Base-by-base conservation (phyloP, 164 flowering plant genomes). In the Tetracentron sinense region DNA sequence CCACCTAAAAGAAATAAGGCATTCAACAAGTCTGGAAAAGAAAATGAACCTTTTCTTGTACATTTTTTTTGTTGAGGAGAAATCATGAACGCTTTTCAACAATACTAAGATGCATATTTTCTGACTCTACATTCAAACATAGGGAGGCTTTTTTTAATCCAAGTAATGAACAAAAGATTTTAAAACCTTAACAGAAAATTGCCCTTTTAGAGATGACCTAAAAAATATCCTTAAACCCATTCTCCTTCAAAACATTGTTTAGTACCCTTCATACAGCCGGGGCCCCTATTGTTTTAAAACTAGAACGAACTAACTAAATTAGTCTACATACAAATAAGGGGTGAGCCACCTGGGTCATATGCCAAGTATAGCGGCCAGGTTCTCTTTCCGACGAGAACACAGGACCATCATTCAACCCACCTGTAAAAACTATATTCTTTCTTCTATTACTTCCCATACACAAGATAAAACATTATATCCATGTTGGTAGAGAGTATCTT, bases 361-460 rank as follows among this genome's bases (percentile, higher is more conserved):
- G 77, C 98, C 98, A 93, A 16, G 75, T 78, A 76, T 97, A 93
- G 50, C 82, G 78, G 97, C 98, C 90, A 4, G 96, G 88, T 38
- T 80, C 81, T 70, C 73, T 87, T 35, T n/a, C n/a, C n/a, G n/a
- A n/a, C n/a, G 98, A 93, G 71, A 90, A 93, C 42, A 89, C 98
- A 23, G 98, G 98, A 42, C 98, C 98, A 93, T 93, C 92, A 90
- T 81, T 93, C 97, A 23, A 93, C 96, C 96, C 96, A 93, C 58
- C 98, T 93, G 84, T 72, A 75, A 20, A 65, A 65, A 6, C 59
- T 7, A 61, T 31, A 42, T 50, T 8, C 14, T 62, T 54, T 29
- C 8, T 50, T 19, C 10, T 3, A 3, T 10, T 29, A 54, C 21
- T 23, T 17, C 0, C n/a, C 6, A 23, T 15, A 48, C 21, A 17